Percentiles rank a stretch among this genome's conserved stretches.
Evolutionary conservation across 2,329 filamentous ascomycete species (phyloP).

Genomic region (Fusarium algeriense): DNA sequence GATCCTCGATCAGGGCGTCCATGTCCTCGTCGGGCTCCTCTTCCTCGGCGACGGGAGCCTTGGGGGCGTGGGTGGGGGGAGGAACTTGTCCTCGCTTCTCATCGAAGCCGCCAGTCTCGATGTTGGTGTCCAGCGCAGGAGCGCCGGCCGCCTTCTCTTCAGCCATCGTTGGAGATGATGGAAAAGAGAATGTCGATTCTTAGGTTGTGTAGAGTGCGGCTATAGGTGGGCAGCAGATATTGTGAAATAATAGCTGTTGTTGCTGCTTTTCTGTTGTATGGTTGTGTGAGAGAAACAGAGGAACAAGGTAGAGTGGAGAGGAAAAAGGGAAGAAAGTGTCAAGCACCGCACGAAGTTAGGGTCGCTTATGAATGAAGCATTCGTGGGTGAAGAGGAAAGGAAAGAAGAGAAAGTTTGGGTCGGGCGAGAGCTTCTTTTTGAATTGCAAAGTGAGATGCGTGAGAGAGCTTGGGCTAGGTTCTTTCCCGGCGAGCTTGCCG

Average conservation of each 20-base stretch:
- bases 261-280: slow-evolving; percentile 37
- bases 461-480: slow-evolving; percentile 34
- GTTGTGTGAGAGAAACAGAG: slow-evolving; percentile 40
- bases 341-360: slow-evolving; percentile 65
- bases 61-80: slow-evolving; percentile 51
- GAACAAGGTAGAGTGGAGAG: slow-evolving; percentile 47
- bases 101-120: slow-evolving; percentile 74
- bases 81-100: slow-evolving; percentile 66
- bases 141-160: slow-evolving; percentile 65
- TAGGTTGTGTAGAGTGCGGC: slow-evolving; percentile 36
- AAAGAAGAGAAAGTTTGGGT: slow-evolving; percentile 50
- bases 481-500: slow-evolving; percentile 47
- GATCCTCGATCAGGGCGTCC: no score
- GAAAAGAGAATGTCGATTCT: slow-evolving; percentile 33
- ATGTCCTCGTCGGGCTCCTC: slow-evolving; percentile 86
- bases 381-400: slow-evolving; percentile 62
- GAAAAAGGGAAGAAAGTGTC: slow-evolving; percentile 49
- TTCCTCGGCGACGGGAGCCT: slow-evolving; percentile 64
- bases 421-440: slow-evolving; percentile 57
- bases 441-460: slow-evolving; percentile 47
- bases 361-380: slow-evolving; percentile 60
- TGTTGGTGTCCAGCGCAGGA: slow-evolving; percentile 72
- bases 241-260: slow-evolving; percentile 31
- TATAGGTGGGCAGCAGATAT: slow-evolving; percentile 42
- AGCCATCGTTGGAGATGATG: slow-evolving; percentile 59